Conservation (phyloP, 2,329 filamentous ascomycete species). For the Whalleya microplaca region DNA sequence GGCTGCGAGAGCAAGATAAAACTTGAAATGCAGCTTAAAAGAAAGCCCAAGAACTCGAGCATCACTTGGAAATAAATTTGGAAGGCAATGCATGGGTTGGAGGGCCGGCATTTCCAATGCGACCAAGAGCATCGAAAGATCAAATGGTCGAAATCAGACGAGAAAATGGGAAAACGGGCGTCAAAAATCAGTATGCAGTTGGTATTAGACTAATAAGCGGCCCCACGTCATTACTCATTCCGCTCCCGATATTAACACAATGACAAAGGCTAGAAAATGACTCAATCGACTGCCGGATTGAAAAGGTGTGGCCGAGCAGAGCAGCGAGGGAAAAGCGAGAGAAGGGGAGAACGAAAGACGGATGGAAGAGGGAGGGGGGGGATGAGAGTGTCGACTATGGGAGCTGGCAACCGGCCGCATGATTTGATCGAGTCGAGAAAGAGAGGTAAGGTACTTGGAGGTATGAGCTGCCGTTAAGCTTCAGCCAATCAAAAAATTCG, state of each 20-base stretch:
- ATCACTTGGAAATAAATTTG: conserved; percentile 14
- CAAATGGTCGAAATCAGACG: conserved; percentile 25
- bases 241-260: conserved; percentile 13
- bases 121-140: conserved; percentile 24
- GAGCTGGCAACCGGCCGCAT: conserved; percentile 32
- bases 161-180: conserved; percentile 9
- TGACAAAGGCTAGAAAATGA: conserved; percentile 28
- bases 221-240: conserved; percentile 14
- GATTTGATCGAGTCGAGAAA: conserved; percentile 34
- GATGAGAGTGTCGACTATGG: conserved; percentile 29
- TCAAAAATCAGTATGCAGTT: conserved; percentile 15
- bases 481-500: conserved; percentile 49
- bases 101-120: conserved; percentile 27
- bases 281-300: conserved; percentile 33
- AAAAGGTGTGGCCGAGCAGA: conserved; percentile 28
- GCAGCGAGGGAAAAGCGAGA: conserved; percentile 29
- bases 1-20: conserved; percentile 5
- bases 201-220: conserved; percentile 20
- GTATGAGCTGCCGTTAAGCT: conserved; percentile 32
- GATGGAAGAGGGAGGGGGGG: conserved; percentile 21
- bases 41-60: conserved; percentile 20
- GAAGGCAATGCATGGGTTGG: conserved; percentile 22
- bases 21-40: conserved; percentile 11
- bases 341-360: conserved; percentile 31
- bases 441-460: conserved; percentile 15